Evolutionary conservation across 1,139 yeast species (phyloP).

Genomic region (Zygoascus hellenicus): DNA sequence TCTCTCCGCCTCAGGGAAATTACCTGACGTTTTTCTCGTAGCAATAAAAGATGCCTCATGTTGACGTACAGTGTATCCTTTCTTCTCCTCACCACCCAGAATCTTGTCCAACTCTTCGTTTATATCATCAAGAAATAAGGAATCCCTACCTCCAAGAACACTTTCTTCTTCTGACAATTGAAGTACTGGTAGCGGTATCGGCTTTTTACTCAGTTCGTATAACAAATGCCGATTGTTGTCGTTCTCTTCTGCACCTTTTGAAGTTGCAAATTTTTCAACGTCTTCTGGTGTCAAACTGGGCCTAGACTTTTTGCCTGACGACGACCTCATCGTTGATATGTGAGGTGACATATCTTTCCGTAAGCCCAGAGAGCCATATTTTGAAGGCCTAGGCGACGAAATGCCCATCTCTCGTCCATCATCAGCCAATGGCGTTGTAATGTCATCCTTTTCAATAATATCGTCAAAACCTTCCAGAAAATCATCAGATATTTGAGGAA

Average conservation of each 20-base stretch:
- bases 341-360: slow-evolving; percentile 17
- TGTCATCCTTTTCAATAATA: slow-evolving; percentile 11
- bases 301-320: slow-evolving; percentile 28
- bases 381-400: neutral
- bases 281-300: slow-evolving; percentile 33
- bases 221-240: slow-evolving; percentile 10
- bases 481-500: slow-evolving; percentile 6
- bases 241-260: slow-evolving; percentile 6
- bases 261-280: slow-evolving; percentile 19
- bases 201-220: slow-evolving; percentile 15
- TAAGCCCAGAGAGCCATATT: slow-evolving; percentile 8
- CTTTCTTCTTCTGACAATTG: slow-evolving; percentile 32
- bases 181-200: slow-evolving; percentile 23
- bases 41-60: slow-evolving; percentile 28
- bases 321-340: slow-evolving; percentile 22
- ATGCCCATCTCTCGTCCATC: neutral
- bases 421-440: neutral
- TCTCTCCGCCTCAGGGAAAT: slow-evolving; percentile 12
- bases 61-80: slow-evolving; percentile 34
- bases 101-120: slow-evolving; percentile 36
- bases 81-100: slow-evolving; percentile 28
- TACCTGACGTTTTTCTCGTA: slow-evolving; percentile 26
- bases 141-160: slow-evolving; percentile 35
- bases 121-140: slow-evolving; percentile 37
- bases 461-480: slow-evolving; percentile 5